These are phyloP conservation scores for Fusarium dimerum DNA, from an alignment of 2,329 filamentous ascomycete species.

Conservation along the genomic window DNA sequence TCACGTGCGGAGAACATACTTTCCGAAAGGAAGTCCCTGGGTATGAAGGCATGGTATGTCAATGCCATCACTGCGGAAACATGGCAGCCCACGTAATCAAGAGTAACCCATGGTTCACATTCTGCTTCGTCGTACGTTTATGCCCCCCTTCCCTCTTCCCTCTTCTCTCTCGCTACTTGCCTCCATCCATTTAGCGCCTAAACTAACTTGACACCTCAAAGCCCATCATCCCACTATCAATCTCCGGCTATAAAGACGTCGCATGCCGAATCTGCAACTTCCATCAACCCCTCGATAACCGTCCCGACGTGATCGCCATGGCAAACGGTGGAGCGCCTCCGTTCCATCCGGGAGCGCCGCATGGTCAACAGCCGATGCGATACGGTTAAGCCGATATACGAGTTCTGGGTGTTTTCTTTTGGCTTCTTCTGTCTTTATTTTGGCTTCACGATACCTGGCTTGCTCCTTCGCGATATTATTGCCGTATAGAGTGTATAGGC, in stretches of 20 bases:
- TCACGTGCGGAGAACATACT: constrained; percentile 62
- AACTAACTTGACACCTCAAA: constrained; percentile 32
- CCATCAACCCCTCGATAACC: constrained; percentile 63
- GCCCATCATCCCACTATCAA: constrained; percentile 71
- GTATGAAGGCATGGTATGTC: constrained; percentile 62
- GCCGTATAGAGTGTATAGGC: no score
- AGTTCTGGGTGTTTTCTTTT: background rate
- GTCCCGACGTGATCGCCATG: constrained; percentile 58
- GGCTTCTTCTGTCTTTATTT: background rate
- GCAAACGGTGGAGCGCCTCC: constrained; percentile 42
- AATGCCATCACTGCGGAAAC: constrained; percentile 69
- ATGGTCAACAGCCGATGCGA: constrained; percentile 31
- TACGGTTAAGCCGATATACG: constrained; percentile 22
- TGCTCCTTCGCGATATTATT: background rate
- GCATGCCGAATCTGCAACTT: constrained; percentile 77
- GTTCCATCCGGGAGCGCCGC: constrained; percentile 35
- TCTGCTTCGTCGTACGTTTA: constrained; percentile 68
- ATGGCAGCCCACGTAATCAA: constrained; percentile 62
- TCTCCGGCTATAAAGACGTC: constrained; percentile 68
- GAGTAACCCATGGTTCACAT: constrained; percentile 73
- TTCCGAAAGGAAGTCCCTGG: constrained; percentile 61
- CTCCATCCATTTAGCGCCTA: background rate
- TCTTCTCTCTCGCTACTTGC: constrained; percentile 16
- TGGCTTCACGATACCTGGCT: background rate
- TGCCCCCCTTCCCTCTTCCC: background rate